These are phyloP conservation scores for Westerdykella sp. DNA, from an alignment of 2,329 filamentous ascomycete genomes.

Conservation along the genomic window DNA sequence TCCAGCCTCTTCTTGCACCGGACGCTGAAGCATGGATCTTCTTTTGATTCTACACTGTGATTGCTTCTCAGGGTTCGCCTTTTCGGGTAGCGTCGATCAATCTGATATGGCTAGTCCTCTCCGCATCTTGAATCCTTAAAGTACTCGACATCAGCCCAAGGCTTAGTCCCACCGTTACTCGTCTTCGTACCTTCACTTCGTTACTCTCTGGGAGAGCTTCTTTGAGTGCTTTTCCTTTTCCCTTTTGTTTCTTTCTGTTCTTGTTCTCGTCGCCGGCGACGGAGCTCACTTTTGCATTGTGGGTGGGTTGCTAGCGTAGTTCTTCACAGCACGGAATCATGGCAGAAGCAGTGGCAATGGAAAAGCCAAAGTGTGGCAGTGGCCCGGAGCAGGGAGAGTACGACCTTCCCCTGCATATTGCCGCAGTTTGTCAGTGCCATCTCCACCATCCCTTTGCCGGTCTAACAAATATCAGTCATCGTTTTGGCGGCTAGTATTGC, in stretches of 20 bases:
- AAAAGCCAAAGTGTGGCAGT: constrained; percentile 32
- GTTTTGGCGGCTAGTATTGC: constrained; percentile 34
- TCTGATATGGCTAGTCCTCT: constrained; percentile 23
- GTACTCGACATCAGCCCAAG: constrained; percentile 22
- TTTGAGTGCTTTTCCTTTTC: constrained; percentile 9
- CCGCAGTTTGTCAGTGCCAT: constrained; percentile 32
- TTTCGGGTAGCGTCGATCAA: constrained; percentile 24
- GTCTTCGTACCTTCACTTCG: constrained; percentile 13
- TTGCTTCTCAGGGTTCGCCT: constrained; percentile 15
- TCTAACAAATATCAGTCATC: constrained; percentile 28
- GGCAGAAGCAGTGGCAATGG: constrained; percentile 18
- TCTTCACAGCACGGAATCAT: constrained; percentile 6
- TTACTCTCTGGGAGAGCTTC: constrained; percentile 31
- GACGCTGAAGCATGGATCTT: constrained; percentile 25
- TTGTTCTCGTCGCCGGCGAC: constrained; percentile 30
- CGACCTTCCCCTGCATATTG: constrained; percentile 35
- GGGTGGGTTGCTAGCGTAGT: too few species aligned
- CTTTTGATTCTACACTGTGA: constrained; percentile 22
- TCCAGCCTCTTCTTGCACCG: constrained; percentile 22
- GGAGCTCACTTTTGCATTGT: constrained; percentile 10
- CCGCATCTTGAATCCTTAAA: constrained; percentile 20
- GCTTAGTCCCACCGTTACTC: constrained; percentile 15
- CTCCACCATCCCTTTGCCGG: neutral
- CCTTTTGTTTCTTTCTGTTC: constrained; percentile 13
- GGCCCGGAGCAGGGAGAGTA: constrained; percentile 24